Evolutionary conservation across 352 stramenopile species (phyloP), one percentile per base, ranked within the genome.

Genomic region (Phytophthora rubi): DNA sequence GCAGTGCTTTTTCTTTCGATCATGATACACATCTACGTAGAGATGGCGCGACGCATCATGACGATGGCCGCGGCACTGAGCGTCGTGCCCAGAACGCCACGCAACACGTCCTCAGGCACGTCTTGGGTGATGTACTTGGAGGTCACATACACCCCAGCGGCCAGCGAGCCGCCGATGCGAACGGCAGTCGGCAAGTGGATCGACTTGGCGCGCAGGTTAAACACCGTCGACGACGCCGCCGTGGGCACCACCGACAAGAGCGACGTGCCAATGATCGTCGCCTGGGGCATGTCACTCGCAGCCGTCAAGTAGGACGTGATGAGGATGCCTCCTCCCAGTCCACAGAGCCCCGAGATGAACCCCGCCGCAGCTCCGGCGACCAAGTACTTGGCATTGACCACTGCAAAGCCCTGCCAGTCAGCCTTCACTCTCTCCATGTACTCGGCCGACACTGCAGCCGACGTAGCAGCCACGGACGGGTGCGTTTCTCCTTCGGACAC

Each of bases 271-370:
- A 96, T 94, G 69, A 96, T 94, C 7, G 76, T 76, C 58, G 83
- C 79, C 70, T 96, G 88, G 12, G 88, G 84, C 88, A 96, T 93
- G 73, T 96, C 88, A 69, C 88, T 96, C 6, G 86, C 84, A 32
- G 87, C 84, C 15, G 88, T 96, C 54, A 96, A 73, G 69, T 96
- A 96, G 2, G 88, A 85, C 15, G 88, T 96, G 70, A 96, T 96
- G 60, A 96, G 79, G 62, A 96, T 93, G 18, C 88, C 88, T 59
- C 88, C 88, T 70, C 88, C 88, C 35, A 94, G 76, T 33, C 88
- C 88, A 45, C 88, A 96, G 7, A 96, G 73, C 1, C 88, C 88
- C 18, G 88, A 96, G 73, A 96, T 90, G 73, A 94, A 96, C 30
- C 88, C 88, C 7, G 88, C 83, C 16, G 88, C 78, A 33, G 83